phyloP scores from a whole-genome alignment of 2,329 filamentous ascomycete genomes.

The Penicillium sp. region DNA sequence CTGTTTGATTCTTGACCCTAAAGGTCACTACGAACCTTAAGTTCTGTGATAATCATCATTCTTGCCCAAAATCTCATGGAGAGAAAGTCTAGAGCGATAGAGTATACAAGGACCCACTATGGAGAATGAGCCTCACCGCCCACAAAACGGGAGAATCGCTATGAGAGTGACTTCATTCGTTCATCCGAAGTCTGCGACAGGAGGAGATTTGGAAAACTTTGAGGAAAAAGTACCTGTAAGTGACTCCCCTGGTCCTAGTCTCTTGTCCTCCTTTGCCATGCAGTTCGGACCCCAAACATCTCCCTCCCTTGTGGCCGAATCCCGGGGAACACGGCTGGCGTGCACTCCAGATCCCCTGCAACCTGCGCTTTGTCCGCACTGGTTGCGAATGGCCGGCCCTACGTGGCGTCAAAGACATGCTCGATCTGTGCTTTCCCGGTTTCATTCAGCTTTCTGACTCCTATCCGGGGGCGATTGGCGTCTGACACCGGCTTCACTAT shows the following conservation, averaged over 20 bases:
- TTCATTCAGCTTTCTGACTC: conserved; percentile 22
- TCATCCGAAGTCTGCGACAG: conserved; percentile 20
- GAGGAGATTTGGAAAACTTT: conserved; percentile 12
- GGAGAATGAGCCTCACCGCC: conserved; percentile 14
- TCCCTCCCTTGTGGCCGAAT: background rate
- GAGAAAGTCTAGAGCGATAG: background rate
- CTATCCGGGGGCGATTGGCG: conserved; percentile 13
- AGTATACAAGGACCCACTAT: background rate
- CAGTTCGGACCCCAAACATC: background rate
- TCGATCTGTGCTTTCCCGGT: conserved; percentile 33
- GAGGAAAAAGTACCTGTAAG: conserved; percentile 21
- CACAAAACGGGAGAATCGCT: conserved; percentile 19
- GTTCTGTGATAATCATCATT: too few relatives aligned
- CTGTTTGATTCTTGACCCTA: too few relatives aligned
- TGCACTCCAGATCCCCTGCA: conserved; percentile 19
- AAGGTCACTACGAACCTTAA: too few relatives aligned
- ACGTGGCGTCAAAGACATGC: conserved; percentile 30
- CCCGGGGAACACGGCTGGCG: conserved; percentile 18
- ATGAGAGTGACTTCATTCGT: conserved; percentile 22
- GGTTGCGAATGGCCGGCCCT: conserved; percentile 16
- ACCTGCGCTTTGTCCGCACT: conserved; percentile 28
- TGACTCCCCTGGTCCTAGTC: conserved; percentile 3
- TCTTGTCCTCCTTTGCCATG: conserved; percentile 3
- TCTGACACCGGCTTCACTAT: conserved; percentile 1
- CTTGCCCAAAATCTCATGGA: too few relatives aligned